Evolutionary conservation across 2,329 filamentous ascomycete species (phyloP).

Genomic region (Pestalotiopsis sp.): DNA sequence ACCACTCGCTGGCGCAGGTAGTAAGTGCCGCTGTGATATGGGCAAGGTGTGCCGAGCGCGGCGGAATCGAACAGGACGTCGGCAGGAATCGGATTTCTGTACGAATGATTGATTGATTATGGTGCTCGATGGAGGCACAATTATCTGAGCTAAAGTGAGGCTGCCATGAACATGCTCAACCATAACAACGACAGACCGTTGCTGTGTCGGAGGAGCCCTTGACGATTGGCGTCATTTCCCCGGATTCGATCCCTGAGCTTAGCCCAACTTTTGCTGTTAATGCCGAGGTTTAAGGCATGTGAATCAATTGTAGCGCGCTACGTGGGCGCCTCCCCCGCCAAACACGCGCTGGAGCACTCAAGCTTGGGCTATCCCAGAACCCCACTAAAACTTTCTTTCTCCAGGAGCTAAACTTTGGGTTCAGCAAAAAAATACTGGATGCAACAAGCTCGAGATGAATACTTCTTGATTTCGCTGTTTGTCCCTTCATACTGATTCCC

Average conservation of each 20-base stretch:
- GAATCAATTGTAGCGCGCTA: neutral
- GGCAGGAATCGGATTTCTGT: neutral
- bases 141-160: neutral
- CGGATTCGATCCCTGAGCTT: neutral
- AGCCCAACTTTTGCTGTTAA: neutral
- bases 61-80: neutral
- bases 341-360: neutral
- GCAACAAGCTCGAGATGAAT: neutral
- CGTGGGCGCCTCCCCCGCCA: neutral
- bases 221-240: conserved; percentile 8
- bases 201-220: neutral
- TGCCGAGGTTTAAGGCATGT: neutral
- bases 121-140: neutral
- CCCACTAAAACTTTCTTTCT: neutral
- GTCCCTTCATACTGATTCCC: no score
- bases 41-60: neutral
- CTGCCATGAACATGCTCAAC: neutral
- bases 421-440: neutral
- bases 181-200: neutral
- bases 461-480: no score
- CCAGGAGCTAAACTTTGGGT: neutral
- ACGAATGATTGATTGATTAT: neutral
- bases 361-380: neutral
- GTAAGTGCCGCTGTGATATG: neutral
- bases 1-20: neutral